phyloP scores from a whole-genome alignment of 129 eudicot species.

The Tagetes erecta region DNA sequence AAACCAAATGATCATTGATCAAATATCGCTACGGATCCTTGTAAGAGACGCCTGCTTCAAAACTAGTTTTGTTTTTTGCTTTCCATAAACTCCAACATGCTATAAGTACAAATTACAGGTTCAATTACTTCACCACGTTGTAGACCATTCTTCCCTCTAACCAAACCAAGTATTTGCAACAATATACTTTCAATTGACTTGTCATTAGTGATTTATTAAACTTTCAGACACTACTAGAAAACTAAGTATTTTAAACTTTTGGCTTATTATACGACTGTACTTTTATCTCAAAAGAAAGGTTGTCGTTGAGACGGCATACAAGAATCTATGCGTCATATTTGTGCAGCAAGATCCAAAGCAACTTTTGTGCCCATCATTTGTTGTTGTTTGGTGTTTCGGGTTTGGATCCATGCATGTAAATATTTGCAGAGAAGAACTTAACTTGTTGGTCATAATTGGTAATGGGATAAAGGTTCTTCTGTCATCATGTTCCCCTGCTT shows the following conservation, averaged over 20 bases:
- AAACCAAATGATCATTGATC: no score
- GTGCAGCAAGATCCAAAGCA: slow-evolving; percentile 35
- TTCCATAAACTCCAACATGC: no score
- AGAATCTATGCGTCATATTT: slow-evolving; percentile 26
- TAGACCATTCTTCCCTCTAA: no score
- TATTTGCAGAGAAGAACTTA: slow-evolving; percentile 18
- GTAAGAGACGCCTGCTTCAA: no score
- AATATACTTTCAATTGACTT: background rate
- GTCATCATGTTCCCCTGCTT: slow-evolving; percentile 32
- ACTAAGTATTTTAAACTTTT: background rate
- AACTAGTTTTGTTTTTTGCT: no score
- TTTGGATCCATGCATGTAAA: slow-evolving; percentile 35
- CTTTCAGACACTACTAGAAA: background rate
- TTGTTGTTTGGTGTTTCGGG: slow-evolving; percentile 30
- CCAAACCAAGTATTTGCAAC: background rate
- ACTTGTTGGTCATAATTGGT: slow-evolving; percentile 30
- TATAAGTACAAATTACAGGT: no score
- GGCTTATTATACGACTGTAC: background rate
- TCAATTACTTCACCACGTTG: no score
- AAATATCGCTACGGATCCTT: no score
- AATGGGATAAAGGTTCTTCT: slow-evolving; percentile 33
- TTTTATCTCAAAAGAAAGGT: slow-evolving; percentile 28
- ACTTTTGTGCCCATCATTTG: slow-evolving; percentile 35
- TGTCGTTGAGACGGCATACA: slow-evolving; percentile 35
- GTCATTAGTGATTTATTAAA: background rate